Base-by-base conservation (phyloP, 495 filamentous ascomycete genomes). In the Penicillium canescens region DNA sequence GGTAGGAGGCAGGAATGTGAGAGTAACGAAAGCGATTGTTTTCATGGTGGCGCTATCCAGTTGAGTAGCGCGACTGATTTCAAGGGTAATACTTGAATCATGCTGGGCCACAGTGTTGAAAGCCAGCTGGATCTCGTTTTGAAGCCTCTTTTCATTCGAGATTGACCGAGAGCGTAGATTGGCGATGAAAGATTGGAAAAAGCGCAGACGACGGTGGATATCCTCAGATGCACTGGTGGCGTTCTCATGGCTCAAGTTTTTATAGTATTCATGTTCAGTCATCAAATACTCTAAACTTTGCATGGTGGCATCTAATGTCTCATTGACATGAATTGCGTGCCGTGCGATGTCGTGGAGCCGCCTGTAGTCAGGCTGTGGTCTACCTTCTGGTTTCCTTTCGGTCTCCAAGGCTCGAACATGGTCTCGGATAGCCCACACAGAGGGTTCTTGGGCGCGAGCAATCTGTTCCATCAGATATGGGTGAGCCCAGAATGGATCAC, bases 271-370 rank as follows among this genome's bases (percentile, higher is more conserved):
- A 23, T 72, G 65, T 12, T 71, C 63, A 8, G 26, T 53, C 40
- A 71, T 38, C 4, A 78, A 70, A 43, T 54, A 58, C 13, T 68
- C 53, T 13, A 75, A 48, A 18, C 56, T 70, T 37, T 65, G 45
- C 3, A 63, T 43, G 4, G 66, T 65, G 11, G 74, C 58, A 20
- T 70, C 63, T 6, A 78, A 60, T 0, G 70, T 71, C 42, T 78
- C 74, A 18, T 67, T 70, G 24, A 74, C 65, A 47, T 80, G 72
- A 28, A 75, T 69, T 6, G 63, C 69, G 45, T 78, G 75, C 21
- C 76, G 68, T 21, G 72, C 66, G 24, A 74, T 63, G 26, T 79
- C 73, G 56, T 80, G 73, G 14, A 78, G 62, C 4, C 49, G 50
- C 44, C 55, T 77, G 62, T 14, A 54, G 50, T 50, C 55, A 36